Percentiles rank a stretch among this genome's conserved stretches.
These are phyloP conservation scores for Gastrodia elata DNA, from an alignment of 106 monocot species.

Conservation along the genomic window DNA sequence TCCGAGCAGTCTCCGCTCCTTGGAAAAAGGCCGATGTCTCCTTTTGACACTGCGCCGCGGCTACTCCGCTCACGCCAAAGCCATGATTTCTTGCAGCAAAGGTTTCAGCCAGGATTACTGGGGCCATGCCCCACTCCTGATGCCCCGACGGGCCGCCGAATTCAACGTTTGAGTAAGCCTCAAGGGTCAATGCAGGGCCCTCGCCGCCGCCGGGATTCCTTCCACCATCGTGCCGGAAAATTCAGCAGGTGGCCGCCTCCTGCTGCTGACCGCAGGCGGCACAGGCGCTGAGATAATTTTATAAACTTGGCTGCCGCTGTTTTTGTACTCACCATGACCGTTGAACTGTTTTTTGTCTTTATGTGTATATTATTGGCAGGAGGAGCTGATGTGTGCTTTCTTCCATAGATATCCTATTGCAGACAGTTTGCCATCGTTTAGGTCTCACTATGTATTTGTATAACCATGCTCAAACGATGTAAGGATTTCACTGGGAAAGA, in stretches of 20 bases:
- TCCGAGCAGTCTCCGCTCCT: background rate
- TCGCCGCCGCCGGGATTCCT: background rate
- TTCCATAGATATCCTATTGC: too few relatives aligned
- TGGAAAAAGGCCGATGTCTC: background rate
- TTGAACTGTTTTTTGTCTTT: background rate
- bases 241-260: background rate
- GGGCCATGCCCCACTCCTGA: background rate
- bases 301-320: background rate
- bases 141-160: background rate
- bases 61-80: background rate
- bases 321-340: background rate
- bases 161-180: background rate
- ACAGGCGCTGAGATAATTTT: background rate
- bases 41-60: background rate
- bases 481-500: too few relatives aligned
- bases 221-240: background rate
- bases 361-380: background rate
- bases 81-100: constrained; percentile 6
- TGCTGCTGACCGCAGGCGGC: background rate
- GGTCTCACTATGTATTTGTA: too few relatives aligned
- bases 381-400: background rate
- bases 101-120: constrained; percentile 1
- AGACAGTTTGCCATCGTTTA: too few relatives aligned
- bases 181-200: background rate
- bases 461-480: too few relatives aligned